These are phyloP conservation scores for Ascochyta koolunga DNA, from an alignment of 2,329 filamentous ascomycete species.

Conservation along the genomic window DNA sequence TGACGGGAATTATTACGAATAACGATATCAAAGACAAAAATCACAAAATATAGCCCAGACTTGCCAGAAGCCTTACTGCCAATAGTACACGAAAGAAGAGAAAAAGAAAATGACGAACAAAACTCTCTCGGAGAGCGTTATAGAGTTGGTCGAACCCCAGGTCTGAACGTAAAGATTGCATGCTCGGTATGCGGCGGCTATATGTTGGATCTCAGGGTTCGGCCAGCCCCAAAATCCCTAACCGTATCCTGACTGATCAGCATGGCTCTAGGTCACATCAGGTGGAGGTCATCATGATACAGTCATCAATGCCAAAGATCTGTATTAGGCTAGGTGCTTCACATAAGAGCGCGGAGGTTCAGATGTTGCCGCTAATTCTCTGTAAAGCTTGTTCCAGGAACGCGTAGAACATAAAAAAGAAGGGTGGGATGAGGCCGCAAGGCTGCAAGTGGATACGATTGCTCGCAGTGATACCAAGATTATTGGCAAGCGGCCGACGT, in stretches of 20 bases:
- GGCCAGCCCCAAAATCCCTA: constrained; percentile 30
- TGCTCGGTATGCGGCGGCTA: constrained; percentile 39
- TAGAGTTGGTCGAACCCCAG: constrained; percentile 25
- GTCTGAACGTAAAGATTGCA: constrained; percentile 26
- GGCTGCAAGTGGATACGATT: constrained; percentile 25
- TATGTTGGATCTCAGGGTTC: constrained; percentile 37
- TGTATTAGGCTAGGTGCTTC: constrained; percentile 33
- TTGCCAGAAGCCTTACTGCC: constrained; percentile 44
- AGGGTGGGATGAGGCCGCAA: constrained; percentile 35
- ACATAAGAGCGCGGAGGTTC: constrained; percentile 39
- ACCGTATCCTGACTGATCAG: constrained; percentile 35
- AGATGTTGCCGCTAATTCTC: constrained; percentile 39
- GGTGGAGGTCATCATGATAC: constrained; percentile 27
- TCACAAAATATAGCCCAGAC: constrained; percentile 22
- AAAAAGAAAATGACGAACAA: constrained; percentile 26
- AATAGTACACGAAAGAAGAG: constrained; percentile 33
- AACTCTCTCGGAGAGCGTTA: constrained; percentile 45
- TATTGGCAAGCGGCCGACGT: constrained; percentile 30
- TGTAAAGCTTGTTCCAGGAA: constrained; percentile 26
- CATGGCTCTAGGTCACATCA: constrained; percentile 33
- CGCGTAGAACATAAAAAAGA: constrained; percentile 24
- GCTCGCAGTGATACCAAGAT: constrained; percentile 24
- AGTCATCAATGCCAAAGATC: constrained; percentile 39
- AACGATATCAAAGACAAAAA: constrained; percentile 21
- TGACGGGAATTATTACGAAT: constrained; percentile 23